Evolutionary conservation across 2,329 filamentous ascomycete genomes (phyloP), one percentile per base, ranked within the genome.

Genomic region (Calonectria hongkongensis): DNA sequence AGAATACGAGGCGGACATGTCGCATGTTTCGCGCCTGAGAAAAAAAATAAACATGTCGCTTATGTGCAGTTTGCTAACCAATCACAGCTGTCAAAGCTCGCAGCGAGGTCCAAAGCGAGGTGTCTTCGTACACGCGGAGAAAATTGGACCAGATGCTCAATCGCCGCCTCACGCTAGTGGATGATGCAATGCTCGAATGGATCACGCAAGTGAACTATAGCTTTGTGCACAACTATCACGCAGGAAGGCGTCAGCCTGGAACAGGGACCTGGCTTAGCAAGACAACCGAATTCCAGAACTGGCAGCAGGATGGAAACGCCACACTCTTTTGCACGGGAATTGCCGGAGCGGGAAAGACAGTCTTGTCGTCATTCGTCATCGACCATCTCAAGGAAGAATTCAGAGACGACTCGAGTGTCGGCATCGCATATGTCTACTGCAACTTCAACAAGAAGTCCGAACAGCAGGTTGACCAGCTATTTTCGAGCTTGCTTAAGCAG

Each of bases 401-500:
- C 25, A 39, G 47, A 16, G 47, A 43, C 3, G 47, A 66, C 33
- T 41, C 30, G 0, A 43, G 18, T 18, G n/a, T 43, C 15, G 63
- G 45, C 8, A 41, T 66, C n/a, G 63, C 63, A 8, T 66, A 66
- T 21, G 21, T 66, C 8, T 66, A 66, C 6, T 54, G n/a, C 18
- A 54, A 66, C 33, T 51, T 54, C 25, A 39, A 48, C 25, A 48
- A 50, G 7, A 2, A 21, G 13, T 21, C 47, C 2, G 63, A 66
- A 3, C 63, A 66, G n/a, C 21, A 66, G 10, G n/a, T 43, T 2
- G 45, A 50, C 3, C 33, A 66, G 0, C n/a, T 66, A 9, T 50
- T 66, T 28, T 50, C 63, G 3, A 66, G 45, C 21, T n/a, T 66
- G 10, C 63, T 66, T 15, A 66, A 54, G 30, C 63, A 66, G 25